Evolutionary conservation across 495 filamentous ascomycete genomes (phyloP).

Genomic region (Oidiodendron maius): DNA sequence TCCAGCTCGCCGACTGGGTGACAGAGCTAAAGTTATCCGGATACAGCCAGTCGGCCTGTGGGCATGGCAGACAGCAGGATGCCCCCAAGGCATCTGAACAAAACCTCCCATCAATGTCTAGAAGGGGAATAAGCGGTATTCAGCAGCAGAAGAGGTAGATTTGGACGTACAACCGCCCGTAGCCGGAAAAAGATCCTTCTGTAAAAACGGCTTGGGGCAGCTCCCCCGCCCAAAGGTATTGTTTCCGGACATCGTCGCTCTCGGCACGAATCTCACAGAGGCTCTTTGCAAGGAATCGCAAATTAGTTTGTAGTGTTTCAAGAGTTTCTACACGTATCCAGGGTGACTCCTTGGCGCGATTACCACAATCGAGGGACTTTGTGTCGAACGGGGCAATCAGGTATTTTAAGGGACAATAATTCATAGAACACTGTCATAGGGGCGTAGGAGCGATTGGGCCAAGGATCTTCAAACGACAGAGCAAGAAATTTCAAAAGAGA

Average conservation of each 20-base stretch:
- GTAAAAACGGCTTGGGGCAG: slow-evolving; percentile 62
- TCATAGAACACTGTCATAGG: too few relatives aligned
- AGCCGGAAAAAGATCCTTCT: slow-evolving; percentile 50
- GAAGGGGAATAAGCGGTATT: slow-evolving; percentile 16
- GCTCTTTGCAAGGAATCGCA: too few relatives aligned
- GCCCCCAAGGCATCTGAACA: slow-evolving; percentile 41
- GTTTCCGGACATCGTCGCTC: slow-evolving; percentile 17
- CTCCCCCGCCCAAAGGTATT: slow-evolving; percentile 27
- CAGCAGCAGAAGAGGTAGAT: background rate
- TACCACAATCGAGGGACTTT: too few relatives aligned
- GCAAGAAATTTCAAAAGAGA: too few relatives aligned
- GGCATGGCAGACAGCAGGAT: slow-evolving; percentile 85
- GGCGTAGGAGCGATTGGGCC: too few relatives aligned
- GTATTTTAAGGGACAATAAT: too few relatives aligned
- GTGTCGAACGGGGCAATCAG: too few relatives aligned
- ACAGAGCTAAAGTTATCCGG: slow-evolving; percentile 64
- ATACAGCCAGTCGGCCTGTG: slow-evolving; percentile 78
- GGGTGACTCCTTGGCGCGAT: too few relatives aligned
- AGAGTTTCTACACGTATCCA: too few relatives aligned
- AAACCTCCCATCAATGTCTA: slow-evolving; percentile 56
- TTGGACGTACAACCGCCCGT: slow-evolving; percentile 58
- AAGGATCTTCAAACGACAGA: too few relatives aligned
- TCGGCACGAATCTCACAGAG: background rate
- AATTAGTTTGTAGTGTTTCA: too few relatives aligned
- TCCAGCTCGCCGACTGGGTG: slow-evolving; percentile 63